Percentiles rank a stretch among this genome's conserved stretches.
phyloP scores from a whole-genome alignment of 805 yeast genomes.

The Candida silvicultrix region DNA sequence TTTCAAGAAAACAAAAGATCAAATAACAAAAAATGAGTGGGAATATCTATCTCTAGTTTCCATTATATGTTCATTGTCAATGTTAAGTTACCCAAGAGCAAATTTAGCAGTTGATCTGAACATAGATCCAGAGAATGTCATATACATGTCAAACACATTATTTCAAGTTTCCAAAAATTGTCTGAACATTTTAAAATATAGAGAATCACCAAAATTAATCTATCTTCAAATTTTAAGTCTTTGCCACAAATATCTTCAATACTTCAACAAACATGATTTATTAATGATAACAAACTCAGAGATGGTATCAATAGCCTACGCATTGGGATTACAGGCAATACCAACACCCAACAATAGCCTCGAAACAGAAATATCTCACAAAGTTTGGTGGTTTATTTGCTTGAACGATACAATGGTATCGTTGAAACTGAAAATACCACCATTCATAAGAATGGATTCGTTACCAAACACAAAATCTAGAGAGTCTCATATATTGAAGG shows the following conservation, averaged over 20 bases:
- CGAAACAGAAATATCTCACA: constrained; percentile 12
- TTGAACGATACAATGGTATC: constrained; percentile 16
- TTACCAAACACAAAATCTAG: constrained; percentile 6
- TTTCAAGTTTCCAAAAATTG: constrained; percentile 13
- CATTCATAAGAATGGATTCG: constrained; percentile 11
- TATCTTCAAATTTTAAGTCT: constrained; percentile 16
- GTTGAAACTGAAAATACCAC: constrained; percentile 9
- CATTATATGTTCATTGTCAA: constrained; percentile 11
- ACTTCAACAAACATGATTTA: constrained; percentile 12
- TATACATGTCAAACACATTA: constrained; percentile 8
- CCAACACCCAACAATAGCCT: constrained; percentile 14
- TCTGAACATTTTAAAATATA: constrained; percentile 11
- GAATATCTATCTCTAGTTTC: constrained; percentile 12
- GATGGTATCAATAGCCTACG: constrained; percentile 17
- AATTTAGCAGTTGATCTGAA: constrained; percentile 4
- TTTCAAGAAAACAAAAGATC: background rate
- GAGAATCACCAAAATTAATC: constrained; percentile 12
- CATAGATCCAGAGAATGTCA: constrained; percentile 2
- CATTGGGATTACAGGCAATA: constrained; percentile 13
- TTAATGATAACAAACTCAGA: constrained; percentile 15
- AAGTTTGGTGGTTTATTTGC: constrained; percentile 19
- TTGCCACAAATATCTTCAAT: constrained; percentile 9
- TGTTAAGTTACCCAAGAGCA: constrained; percentile 11
- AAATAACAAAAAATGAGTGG: constrained; percentile 5
- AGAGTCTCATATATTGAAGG: constrained; percentile 15